Conservation (phyloP, 495 filamentous ascomycete species). For the Aspergillus panamensis region DNA sequence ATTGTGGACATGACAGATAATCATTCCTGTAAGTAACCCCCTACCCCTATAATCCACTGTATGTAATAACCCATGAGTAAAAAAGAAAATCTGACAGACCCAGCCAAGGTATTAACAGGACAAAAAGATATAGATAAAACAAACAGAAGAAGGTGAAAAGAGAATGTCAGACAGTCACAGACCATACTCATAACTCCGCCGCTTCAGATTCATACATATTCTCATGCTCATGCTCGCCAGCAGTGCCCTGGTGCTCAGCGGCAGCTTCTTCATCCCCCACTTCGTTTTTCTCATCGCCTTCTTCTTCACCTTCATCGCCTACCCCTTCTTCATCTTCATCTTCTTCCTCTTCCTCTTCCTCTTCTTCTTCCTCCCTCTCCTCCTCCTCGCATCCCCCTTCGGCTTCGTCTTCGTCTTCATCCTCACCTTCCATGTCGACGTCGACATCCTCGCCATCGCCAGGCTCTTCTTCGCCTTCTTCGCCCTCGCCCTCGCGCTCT, state of each 20-base stretch:
- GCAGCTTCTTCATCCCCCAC: background rate
- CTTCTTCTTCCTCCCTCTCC: conserved; percentile 20
- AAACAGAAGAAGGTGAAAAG: background rate
- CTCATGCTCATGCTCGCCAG: background rate
- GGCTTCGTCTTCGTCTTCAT: conserved; percentile 17
- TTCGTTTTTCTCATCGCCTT: background rate
- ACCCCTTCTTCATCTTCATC: conserved; percentile 21
- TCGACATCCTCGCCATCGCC: conserved; percentile 19
- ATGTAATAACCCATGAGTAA: no score
- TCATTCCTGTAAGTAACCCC: no score
- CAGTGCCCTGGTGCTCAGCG: conserved; percentile 3
- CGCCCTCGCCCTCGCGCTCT: conserved; percentile 22
- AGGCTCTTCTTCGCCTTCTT: conserved; percentile 17
- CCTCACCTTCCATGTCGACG: conserved; percentile 20
- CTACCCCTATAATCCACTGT: no score
- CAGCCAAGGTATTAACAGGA: background rate
- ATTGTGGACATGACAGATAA: no score
- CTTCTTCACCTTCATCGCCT: conserved; percentile 5
- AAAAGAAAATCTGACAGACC: no score
- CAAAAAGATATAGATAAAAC: background rate
- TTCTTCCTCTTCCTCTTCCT: conserved; percentile 18
- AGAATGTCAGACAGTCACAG: background rate
- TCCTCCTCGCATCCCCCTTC: conserved; percentile 19
- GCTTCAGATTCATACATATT: conserved; percentile 10
- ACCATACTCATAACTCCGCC: background rate